Evolutionary conservation across 176 grass and related monocot species (phyloP).

Genomic region (Ensete glaucum): DNA sequence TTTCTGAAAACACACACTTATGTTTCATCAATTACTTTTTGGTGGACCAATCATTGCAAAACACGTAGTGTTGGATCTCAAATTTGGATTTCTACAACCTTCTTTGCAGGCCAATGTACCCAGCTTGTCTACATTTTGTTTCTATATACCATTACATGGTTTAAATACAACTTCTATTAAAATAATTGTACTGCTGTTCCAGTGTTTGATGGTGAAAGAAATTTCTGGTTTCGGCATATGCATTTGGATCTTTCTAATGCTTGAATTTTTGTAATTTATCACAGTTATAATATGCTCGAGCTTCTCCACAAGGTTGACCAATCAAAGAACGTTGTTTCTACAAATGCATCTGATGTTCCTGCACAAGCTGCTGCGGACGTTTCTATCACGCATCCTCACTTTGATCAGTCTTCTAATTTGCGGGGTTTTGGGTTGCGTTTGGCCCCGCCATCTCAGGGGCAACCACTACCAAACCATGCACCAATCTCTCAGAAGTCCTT

Average conservation of each 20-base stretch:
- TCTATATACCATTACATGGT: too few species aligned
- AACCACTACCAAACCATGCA: background rate
- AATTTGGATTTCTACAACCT: background rate
- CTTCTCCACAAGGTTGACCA: constrained; percentile 28
- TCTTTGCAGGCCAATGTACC: background rate
- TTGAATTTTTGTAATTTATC: background rate
- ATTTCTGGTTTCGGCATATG: background rate
- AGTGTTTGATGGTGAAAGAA: background rate
- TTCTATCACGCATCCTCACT: constrained; percentile 1
- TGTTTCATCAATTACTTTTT: background rate
- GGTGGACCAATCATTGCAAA: background rate
- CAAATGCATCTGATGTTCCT: background rate
- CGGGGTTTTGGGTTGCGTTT: constrained; percentile 14
- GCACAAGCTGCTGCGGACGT: background rate
- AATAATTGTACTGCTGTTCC: background rate
- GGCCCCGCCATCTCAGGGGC: constrained; percentile 25
- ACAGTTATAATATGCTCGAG: constrained; percentile 24
- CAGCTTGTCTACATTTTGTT: background rate
- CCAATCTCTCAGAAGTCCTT: constrained; percentile 4
- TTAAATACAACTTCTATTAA: too few species aligned
- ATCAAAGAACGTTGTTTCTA: constrained; percentile 5
- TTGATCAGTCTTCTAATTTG: constrained; percentile 4
- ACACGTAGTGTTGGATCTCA: background rate
- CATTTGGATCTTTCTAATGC: background rate
- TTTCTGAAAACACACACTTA: too few species aligned